Evolutionary conservation across 805 yeast genomes (phyloP).

Genomic region (Yueomyces sinensis): DNA sequence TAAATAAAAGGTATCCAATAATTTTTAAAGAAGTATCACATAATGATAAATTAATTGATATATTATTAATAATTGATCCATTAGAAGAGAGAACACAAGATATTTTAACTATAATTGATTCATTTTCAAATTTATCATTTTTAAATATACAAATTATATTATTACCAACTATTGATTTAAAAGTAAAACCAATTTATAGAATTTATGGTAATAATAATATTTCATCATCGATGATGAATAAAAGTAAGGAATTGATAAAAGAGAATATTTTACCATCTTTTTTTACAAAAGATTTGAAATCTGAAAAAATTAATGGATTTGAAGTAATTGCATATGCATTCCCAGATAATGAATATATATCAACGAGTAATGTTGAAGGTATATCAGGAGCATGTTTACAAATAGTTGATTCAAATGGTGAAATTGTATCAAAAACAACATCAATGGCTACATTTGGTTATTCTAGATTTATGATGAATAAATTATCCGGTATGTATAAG

Average conservation of each 20-base stretch:
- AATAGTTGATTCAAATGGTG: constrained; percentile 21
- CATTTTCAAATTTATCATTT: constrained; percentile 33
- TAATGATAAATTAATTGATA: constrained; percentile 32
- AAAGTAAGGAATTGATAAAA: constrained; percentile 25
- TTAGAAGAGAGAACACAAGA: constrained; percentile 55
- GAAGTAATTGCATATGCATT: constrained; percentile 61
- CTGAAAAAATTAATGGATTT: constrained; percentile 38
- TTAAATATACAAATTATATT: constrained; percentile 41
- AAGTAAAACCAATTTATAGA: constrained; percentile 38
- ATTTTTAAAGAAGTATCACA: constrained; percentile 13
- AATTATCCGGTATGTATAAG: constrained; percentile 3
- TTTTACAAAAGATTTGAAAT: constrained; percentile 16
- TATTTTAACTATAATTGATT: constrained; percentile 33
- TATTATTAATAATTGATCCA: constrained; percentile 61
- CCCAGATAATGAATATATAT: constrained; percentile 23
- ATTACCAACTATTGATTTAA: constrained; percentile 38
- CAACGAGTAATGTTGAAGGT: constrained; percentile 17
- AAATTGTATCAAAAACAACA: constrained; percentile 36
- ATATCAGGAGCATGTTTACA: constrained; percentile 40
- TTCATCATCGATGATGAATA: constrained; percentile 4
- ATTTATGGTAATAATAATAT: constrained; percentile 28
- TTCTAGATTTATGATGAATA: constrained; percentile 39
- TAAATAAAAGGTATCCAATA: constrained; percentile 8
- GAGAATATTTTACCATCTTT: constrained; percentile 15
- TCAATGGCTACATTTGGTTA: constrained; percentile 79